These are phyloP conservation scores for Teratosphaeria viscida DNA, from an alignment of 2,329 filamentous ascomycete genomes.

Conservation along the genomic window DNA sequence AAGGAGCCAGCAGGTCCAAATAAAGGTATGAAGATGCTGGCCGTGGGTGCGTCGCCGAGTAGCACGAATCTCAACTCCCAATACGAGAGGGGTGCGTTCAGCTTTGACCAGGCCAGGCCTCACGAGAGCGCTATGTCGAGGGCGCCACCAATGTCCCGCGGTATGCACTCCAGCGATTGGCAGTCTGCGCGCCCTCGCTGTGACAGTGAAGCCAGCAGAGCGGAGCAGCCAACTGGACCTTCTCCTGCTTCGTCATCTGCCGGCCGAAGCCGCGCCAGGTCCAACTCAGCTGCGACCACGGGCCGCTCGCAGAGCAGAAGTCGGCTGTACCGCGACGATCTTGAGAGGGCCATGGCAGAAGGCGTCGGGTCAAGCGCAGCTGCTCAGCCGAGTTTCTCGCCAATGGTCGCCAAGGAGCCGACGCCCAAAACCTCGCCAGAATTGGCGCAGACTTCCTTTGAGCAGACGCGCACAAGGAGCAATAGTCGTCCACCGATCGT, in stretches of 20 bases:
- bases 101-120: slow-evolving; percentile 14
- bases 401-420: slow-evolving; percentile 26
- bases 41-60: slow-evolving; percentile 33
- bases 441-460: slow-evolving; percentile 4
- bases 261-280: slow-evolving; percentile 39
- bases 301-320: slow-evolving; percentile 45
- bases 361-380: slow-evolving; percentile 27
- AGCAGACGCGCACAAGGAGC: slow-evolving; percentile 9
- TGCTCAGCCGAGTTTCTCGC: slow-evolving; percentile 23
- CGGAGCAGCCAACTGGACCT: slow-evolving; percentile 9
- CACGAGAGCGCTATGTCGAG: slow-evolving; percentile 11
- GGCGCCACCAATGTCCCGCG: slow-evolving; percentile 9
- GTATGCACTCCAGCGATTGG: slow-evolving; percentile 19
- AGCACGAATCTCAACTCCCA: slow-evolving; percentile 23
- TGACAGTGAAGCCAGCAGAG: slow-evolving; percentile 24
- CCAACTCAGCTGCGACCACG: slow-evolving; percentile 43
- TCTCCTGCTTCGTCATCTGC: slow-evolving; percentile 31
- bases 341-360: slow-evolving; percentile 41
- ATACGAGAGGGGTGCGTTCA: slow-evolving; percentile 15
- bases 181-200: slow-evolving; percentile 22
- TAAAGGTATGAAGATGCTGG: slow-evolving; percentile 54
- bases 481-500: slow-evolving; percentile 11
- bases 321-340: slow-evolving; percentile 41
- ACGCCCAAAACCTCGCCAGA: slow-evolving; percentile 19
- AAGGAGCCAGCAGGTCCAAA: slow-evolving; percentile 33